These are phyloP conservation scores for Aspergillus eucalypticola DNA, from an alignment of 2,329 filamentous ascomycete genomes.

Conservation along the genomic window DNA sequence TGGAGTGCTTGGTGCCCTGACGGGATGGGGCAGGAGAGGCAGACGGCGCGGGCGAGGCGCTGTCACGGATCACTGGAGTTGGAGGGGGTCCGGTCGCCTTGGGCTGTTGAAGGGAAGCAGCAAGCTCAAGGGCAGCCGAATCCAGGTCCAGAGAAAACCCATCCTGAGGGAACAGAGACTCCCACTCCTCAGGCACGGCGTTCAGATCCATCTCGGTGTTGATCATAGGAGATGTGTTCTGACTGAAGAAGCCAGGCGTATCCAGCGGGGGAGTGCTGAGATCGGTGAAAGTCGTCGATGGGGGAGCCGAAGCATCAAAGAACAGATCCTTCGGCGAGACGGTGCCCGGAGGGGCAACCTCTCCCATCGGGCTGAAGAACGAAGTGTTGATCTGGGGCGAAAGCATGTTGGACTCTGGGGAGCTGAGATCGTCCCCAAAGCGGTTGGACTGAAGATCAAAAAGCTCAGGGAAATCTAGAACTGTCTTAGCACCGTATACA, in stretches of 20 bases:
- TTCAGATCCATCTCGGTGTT: slow-evolving; percentile 58
- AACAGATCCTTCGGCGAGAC: slow-evolving; percentile 82
- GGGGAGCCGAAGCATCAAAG: slow-evolving; percentile 74
- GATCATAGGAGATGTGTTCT: slow-evolving; percentile 78
- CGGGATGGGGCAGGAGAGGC: slow-evolving; percentile 44
- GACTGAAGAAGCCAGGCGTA: slow-evolving; percentile 70
- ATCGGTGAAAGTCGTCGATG: slow-evolving; percentile 78
- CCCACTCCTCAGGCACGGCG: slow-evolving; percentile 63
- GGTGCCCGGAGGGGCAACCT: slow-evolving; percentile 54
- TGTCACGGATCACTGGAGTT: slow-evolving; percentile 32
- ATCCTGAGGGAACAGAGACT: slow-evolving; percentile 56
- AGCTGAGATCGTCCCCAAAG: slow-evolving; percentile 28
- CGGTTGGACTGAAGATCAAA: slow-evolving; percentile 32
- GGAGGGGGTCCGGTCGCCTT: slow-evolving; percentile 20
- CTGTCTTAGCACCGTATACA: slow-evolving; percentile 23
- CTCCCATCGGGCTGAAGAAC: slow-evolving; percentile 51
- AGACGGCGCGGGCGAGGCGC: slow-evolving; percentile 18
- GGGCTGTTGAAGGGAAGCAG: slow-evolving; percentile 21
- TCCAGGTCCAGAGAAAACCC: slow-evolving; percentile 29
- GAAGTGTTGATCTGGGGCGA: slow-evolving; percentile 26
- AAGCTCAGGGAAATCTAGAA: slow-evolving; percentile 29
- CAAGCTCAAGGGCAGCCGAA: slow-evolving; percentile 36
- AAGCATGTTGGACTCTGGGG: slow-evolving; percentile 29
- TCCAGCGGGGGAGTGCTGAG: slow-evolving; percentile 80
- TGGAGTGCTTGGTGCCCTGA: slow-evolving; percentile 1